A percentile compares a stretch with the other conserved stretches of the same genome.
Evolutionary conservation across 2,329 filamentous ascomycete genomes (phyloP).

Genomic region (Coleophoma crateriformis): DNA sequence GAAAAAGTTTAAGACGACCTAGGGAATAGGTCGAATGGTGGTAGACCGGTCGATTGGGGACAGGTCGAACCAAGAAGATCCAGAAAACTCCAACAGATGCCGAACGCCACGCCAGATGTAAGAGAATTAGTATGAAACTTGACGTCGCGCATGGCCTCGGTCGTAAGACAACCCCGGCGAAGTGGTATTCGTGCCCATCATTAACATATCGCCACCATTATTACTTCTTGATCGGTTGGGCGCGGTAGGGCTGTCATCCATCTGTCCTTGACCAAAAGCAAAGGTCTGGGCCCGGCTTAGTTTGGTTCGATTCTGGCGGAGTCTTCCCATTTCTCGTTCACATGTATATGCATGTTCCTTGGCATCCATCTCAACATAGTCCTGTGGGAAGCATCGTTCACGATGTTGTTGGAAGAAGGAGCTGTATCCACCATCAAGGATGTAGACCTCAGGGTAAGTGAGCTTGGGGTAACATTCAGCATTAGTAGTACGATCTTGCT

Average conservation of each 20-base stretch:
- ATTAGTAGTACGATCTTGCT: slow-evolving; percentile 81
- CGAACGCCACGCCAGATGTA: slow-evolving; percentile 16
- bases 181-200: slow-evolving; percentile 30
- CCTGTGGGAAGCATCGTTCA: slow-evolving; percentile 81
- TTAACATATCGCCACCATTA: slow-evolving; percentile 27
- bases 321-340: slow-evolving; percentile 88
- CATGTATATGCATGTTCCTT: slow-evolving; percentile 89
- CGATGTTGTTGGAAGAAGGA: slow-evolving; percentile 80
- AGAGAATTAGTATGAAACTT: slow-evolving; percentile 55
- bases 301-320: slow-evolving; percentile 80
- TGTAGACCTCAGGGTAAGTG: slow-evolving; percentile 96
- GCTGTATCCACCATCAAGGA: slow-evolving; percentile 93
- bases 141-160: slow-evolving; percentile 50
- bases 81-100: slow-evolving; percentile 18
- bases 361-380: slow-evolving; percentile 94
- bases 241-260: slow-evolving; percentile 55
- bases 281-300: slow-evolving; percentile 87
- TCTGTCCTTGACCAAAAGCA: slow-evolving; percentile 72
- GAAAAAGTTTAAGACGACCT: slow-evolving; percentile 1
- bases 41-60: not conserved
- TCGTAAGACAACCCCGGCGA: slow-evolving; percentile 42
- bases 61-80: slow-evolving; percentile 2
- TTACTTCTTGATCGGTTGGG: slow-evolving; percentile 20
- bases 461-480: slow-evolving; percentile 80
- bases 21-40: not conserved